Evolutionary conservation across 371 early-diverging fungal genomes (phyloP), one percentile per base, ranked within the genome.

Genomic region (Antonospora locustae): DNA sequence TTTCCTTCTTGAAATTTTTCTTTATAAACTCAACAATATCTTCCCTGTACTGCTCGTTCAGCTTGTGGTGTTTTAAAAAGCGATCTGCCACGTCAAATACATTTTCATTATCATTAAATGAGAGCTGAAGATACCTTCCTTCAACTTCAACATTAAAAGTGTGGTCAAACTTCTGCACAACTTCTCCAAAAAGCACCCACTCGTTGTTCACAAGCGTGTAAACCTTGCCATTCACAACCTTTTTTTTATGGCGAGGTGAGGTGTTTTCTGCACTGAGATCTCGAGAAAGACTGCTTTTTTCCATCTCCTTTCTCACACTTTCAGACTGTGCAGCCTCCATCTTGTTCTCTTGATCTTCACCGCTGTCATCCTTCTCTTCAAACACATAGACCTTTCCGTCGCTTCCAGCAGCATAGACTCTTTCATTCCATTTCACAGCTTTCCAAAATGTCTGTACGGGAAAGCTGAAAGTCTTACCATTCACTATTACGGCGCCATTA

Each of bases 11-110:
- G 28, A 70, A 65, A 52, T 73, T 73, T 23, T 53, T 66, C 3
- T 63, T 61, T 16, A 73, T 65, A 52, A 63, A 71, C 11, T 65
- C 65, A 4, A 70, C 65, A 30, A 73, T 71, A 19, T 73, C 71
- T 36, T 66, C 50, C 17, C 45, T 19, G 43, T 58, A 63, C 29
- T 61, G 57, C 12, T 16, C 19, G 14, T 60, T 29, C 14, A 73
- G 41, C 2, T 58, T 58, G 39, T 73, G 41, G 16, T 58, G 34
- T 20, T 45, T 50, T 11, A 68, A 36, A 30, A 73, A 73, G 6
- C 46, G 27, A 0, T 50, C 30, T 19, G 71, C 71, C 24, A 73
- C 74, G 5, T 58, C 55, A 32, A 55, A 41, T 30, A 63, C 48
- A 30, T 68, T 61, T 17, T 73, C 74, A 17, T 65, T 58, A 14